Evolutionary conservation across 176 grass and related monocot species (phyloP).

Genomic region (Bolboschoenus planiculmis): DNA sequence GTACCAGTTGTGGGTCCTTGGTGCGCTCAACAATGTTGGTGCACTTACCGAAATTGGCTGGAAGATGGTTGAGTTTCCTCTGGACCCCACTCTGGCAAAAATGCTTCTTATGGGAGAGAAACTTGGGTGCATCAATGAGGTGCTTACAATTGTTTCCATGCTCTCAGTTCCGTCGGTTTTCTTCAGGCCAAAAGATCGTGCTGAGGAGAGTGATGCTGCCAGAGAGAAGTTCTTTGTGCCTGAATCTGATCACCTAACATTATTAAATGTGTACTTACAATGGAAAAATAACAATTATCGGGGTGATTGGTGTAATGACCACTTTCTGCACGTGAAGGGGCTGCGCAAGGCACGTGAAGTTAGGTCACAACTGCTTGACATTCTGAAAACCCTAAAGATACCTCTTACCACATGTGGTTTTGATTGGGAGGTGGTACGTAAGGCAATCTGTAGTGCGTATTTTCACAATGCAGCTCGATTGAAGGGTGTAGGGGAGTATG

Average conservation of each 20-base stretch:
- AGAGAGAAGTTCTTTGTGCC: conserved; percentile 99
- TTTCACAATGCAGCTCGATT: conserved; percentile 87
- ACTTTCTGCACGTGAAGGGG: conserved; percentile 94
- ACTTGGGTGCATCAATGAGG: conserved; percentile 80
- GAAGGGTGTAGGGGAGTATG: conserved; percentile 90
- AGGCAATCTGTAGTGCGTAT: conserved; percentile 91
- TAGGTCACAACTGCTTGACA: conserved; percentile 82
- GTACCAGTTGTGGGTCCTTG: conserved; percentile 98
- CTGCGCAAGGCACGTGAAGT: conserved; percentile 93
- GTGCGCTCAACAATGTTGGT: conserved; percentile 90
- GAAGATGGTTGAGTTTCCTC: conserved; percentile 99
- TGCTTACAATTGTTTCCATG: conserved; percentile 97
- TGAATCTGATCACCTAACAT: conserved; percentile 90
- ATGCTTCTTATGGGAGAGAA: conserved; percentile 96
- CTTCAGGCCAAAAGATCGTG: conserved; percentile 93
- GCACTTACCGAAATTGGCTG: conserved; percentile 82
- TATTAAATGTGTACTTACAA: conserved; percentile 87
- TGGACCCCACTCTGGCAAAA: conserved; percentile 92
- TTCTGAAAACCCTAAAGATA: conserved; percentile 82
- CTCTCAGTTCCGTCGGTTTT: conserved; percentile 97
- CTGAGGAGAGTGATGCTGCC: conserved; percentile 87
- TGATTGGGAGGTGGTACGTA: conserved; percentile 89
- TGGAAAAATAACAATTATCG: conserved; percentile 95
- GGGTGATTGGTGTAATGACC: conserved; percentile 96
- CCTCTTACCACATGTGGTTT: conserved; percentile 72